These are phyloP conservation scores for Chytridium lagenaria DNA, from an alignment of 371 early-diverging fungal species.

Conservation along the genomic window DNA sequence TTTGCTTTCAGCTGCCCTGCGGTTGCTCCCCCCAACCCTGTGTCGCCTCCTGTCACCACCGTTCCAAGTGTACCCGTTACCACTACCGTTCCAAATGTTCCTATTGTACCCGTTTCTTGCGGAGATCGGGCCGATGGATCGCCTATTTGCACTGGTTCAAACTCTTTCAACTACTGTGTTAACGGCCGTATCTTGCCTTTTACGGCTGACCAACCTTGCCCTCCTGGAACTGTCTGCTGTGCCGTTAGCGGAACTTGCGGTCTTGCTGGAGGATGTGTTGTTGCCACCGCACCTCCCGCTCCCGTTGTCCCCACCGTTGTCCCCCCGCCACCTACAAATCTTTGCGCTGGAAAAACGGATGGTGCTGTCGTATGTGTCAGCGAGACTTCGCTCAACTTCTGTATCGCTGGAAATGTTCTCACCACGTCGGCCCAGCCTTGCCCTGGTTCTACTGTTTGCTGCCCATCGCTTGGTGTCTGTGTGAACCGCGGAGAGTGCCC, in stretches of 20 bases:
- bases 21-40: background rate
- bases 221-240: constrained; percentile 16
- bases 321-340: constrained; percentile 15
- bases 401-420: constrained; percentile 2
- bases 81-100: background rate
- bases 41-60: background rate
- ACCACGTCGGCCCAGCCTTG: constrained; percentile 10
- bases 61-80: background rate
- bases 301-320: background rate
- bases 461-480: background rate
- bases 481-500: background rate
- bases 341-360: constrained; percentile 30
- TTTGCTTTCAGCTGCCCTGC: constrained; percentile 8
- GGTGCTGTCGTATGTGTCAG: constrained; percentile 9
- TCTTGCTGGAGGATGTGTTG: constrained; percentile 5
- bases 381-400: constrained; percentile 13
- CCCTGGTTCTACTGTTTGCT: constrained; percentile 11
- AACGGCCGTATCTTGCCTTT: constrained; percentile 6
- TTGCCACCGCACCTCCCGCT: background rate
- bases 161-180: constrained; percentile 30
- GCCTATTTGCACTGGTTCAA: constrained; percentile 1
- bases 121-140: background rate
- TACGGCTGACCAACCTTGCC: constrained; percentile 3
- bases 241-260: constrained; percentile 6
- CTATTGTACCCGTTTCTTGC: constrained; percentile 3